Base-by-base conservation (phyloP, 345 rosid genomes). In the Populus deltoides region DNA sequence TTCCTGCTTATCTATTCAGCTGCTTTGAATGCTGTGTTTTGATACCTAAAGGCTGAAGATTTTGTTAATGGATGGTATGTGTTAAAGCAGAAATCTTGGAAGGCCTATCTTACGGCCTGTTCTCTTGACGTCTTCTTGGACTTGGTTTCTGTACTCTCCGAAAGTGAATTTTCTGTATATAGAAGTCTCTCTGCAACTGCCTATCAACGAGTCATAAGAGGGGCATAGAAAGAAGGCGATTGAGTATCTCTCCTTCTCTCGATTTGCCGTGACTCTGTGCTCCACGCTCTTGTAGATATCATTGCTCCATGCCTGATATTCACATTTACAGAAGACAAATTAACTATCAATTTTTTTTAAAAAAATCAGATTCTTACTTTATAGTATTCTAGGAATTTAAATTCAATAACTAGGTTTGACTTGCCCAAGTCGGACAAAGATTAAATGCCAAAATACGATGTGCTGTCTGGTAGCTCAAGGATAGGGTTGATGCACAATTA, bases 171-270 rank as follows among this genome's bases (percentile, higher is more conserved):
- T 80, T 75, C 87, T 87, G 39, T 91, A 91, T 0, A 83, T 31
- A 0, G 91, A 85, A 66, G 92, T 83, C 57, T 91, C 84, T 69
- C 18, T 77, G 84, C 81, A 87, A 71, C 90, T 91, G 68, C 80
- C 90, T 25, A 91, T 88, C 25, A 83, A 72, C 6, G 92, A 81
- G 36, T 89, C 90, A 41, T 86, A 74, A 1, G 90, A 86, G 7
- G 94, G 94, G 85, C 94, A 91, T 1, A 91, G 85, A 79, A 91
- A 91, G 81, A 88, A 91, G 69, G 94, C 94, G 10, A 85, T 47
- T 20, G 92, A 88, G 66, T 83, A 87, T 83, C 94, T 80, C 68
- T 89, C 94, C 74, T 24, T 80, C 81, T 78, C 76, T 70, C 53
- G 72, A 74, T 91, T 89, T 2, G 90, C 79, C 77, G 84, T 73